phyloP scores from a whole-genome alignment of 768 basidiomycete genomes.

The Mycena epipterygia region DNA sequence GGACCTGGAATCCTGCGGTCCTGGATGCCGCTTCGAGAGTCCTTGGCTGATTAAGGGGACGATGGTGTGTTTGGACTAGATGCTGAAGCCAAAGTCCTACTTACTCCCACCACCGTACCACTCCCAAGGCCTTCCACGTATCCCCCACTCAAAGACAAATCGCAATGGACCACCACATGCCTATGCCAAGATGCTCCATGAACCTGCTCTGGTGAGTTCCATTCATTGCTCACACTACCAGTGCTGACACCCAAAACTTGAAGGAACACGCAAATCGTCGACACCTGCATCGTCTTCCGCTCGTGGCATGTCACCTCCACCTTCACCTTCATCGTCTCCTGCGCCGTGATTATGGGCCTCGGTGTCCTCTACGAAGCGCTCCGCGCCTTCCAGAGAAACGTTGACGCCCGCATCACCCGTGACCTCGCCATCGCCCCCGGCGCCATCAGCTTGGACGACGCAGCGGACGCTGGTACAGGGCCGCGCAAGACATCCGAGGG shows the following conservation, averaged over 20 bases:
- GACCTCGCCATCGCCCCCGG: constrained; percentile 46
- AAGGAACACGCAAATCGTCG: constrained; percentile 78
- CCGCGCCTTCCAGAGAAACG: constrained; percentile 67
- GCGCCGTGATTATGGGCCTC: constrained; percentile 71
- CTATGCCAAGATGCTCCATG: constrained; percentile 86
- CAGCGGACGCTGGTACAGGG: background rate
- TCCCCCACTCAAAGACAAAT: background rate
- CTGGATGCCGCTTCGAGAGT: too few species aligned
- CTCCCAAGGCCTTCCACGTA: background rate
- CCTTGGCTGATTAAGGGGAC: too few species aligned
- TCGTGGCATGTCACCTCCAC: constrained; percentile 79
- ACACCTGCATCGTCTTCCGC: constrained; percentile 86
- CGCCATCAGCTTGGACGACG: background rate
- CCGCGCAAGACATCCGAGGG: background rate
- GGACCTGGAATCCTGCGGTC: too few species aligned
- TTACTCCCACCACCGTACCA: too few species aligned
- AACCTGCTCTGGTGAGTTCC: constrained; percentile 80
- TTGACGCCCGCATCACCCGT: constrained; percentile 71
- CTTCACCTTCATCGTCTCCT: constrained; percentile 72
- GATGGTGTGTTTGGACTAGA: too few species aligned
- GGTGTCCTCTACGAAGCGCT: constrained; percentile 85
- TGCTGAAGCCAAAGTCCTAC: too few species aligned
- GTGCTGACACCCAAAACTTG: background rate
- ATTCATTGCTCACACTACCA: background rate
- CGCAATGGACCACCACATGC: constrained; percentile 10